A percentile compares a stretch with the other conserved stretches of the same genome.
These are phyloP conservation scores for Trypanosoma cruzi DNA, from an alignment of 208 protist genomes.

Conservation along the genomic window DNA sequence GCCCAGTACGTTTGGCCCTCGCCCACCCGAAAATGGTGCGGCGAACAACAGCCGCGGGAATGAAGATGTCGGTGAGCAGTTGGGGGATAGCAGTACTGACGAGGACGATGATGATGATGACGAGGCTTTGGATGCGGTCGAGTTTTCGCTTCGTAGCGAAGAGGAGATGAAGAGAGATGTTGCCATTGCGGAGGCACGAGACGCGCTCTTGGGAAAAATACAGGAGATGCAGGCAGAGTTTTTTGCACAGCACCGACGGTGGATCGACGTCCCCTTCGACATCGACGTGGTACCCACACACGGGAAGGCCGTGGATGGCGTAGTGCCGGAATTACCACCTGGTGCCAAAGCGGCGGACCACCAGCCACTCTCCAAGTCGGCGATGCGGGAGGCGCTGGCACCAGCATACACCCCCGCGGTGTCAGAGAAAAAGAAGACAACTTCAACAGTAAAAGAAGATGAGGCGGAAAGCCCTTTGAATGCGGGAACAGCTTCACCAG, in stretches of 20 bases:
- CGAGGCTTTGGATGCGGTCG: slow-evolving; percentile 26
- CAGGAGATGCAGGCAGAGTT: slow-evolving; percentile 80
- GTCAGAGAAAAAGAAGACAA: neutral
- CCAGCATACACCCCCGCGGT: neutral
- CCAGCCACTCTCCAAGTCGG: slow-evolving; percentile 15
- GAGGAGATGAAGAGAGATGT: slow-evolving; percentile 51
- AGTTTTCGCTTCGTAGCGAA: slow-evolving; percentile 49
- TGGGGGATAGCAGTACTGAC: slow-evolving; percentile 15
- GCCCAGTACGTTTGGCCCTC: slow-evolving; percentile 43
- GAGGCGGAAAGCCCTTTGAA: neutral
- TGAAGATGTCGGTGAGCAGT: neutral
- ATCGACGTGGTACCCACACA: slow-evolving; percentile 31
- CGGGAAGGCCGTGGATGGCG: neutral
- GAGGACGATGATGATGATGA: slow-evolving; percentile 33
- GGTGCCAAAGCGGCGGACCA: neutral
- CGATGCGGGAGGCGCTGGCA: slow-evolving; percentile 13
- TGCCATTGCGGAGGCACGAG: slow-evolving; percentile 54
- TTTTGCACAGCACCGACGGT: slow-evolving; percentile 73
- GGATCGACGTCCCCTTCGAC: slow-evolving; percentile 79
- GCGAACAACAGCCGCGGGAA: slow-evolving; percentile 19
- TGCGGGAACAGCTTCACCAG: neutral
- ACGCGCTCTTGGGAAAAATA: slow-evolving; percentile 71
- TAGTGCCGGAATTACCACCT: neutral
- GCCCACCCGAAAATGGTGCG: neutral
- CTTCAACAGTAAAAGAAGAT: neutral